phyloP scores from a whole-genome alignment of 768 basidiomycete species.

The Tricholoma sp. region DNA sequence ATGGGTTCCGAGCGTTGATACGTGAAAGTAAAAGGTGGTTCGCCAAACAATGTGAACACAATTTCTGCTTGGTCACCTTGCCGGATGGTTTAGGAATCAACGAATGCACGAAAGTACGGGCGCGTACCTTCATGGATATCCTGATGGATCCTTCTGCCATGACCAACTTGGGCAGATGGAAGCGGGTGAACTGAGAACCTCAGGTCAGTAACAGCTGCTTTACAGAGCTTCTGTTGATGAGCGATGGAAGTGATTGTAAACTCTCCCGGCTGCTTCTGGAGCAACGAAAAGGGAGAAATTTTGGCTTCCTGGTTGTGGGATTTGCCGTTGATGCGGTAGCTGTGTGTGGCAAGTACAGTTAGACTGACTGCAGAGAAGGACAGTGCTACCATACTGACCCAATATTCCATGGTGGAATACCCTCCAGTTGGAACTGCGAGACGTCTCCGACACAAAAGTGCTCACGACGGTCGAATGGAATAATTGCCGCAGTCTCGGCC shows the following conservation, averaged over 20 bases:
- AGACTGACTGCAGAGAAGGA: conserved; percentile 4
- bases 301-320: conserved; percentile 68
- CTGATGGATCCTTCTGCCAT: conserved; percentile 76
- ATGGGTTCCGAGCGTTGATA: conserved; percentile 81
- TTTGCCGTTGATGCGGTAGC: conserved; percentile 80
- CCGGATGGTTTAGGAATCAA: background rate
- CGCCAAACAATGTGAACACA: conserved; percentile 81
- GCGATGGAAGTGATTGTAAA: conserved; percentile 87
- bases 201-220: conserved; percentile 73
- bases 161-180: conserved; percentile 85
- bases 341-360: conserved; percentile 22
- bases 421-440: conserved; percentile 89
- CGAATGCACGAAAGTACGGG: background rate
- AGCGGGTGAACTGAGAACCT: conserved; percentile 71
- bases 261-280: conserved; percentile 76
- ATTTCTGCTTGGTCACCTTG: conserved; percentile 92
- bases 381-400: conserved; percentile 41
- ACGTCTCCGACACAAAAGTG: conserved; percentile 91
- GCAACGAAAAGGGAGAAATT: conserved; percentile 78
- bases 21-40: conserved; percentile 95
- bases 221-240: conserved; percentile 91
- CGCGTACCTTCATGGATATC: conserved; percentile 83
- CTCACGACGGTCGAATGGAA: conserved; percentile 71
- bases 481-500: conserved; percentile 92
- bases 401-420: conserved; percentile 89